Percentiles rank a stretch among this genome's conserved stretches.
phyloP scores from a whole-genome alignment of 2,329 filamentous ascomycete genomes.

The Cyanodermella asteris region DNA sequence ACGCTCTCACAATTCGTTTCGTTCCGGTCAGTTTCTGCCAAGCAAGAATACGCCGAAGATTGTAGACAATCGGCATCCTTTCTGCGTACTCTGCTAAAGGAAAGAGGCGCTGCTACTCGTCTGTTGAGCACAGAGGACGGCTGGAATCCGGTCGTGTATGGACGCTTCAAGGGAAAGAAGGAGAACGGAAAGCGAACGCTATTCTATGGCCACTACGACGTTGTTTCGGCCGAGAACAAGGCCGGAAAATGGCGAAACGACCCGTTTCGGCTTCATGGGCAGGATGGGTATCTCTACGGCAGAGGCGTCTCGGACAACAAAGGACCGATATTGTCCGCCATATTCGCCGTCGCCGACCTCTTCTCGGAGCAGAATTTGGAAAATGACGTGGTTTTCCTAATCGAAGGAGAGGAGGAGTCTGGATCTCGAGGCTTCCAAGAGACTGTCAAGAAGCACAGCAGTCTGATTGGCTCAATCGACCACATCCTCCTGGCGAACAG shows the following conservation, averaged over 20 bases:
- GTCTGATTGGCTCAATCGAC: slow-evolving; percentile 71
- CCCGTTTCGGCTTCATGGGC: slow-evolving; percentile 72
- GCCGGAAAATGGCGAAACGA: slow-evolving; percentile 68
- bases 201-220: slow-evolving; percentile 97
- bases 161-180: slow-evolving; percentile 61
- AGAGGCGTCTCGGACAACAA: slow-evolving; percentile 97
- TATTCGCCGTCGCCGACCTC: slow-evolving; percentile 82
- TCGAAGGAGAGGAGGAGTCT: slow-evolving; percentile 92
- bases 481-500: slow-evolving; percentile 93
- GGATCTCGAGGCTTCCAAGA: slow-evolving; percentile 80
- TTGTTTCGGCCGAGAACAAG: slow-evolving; percentile 71
- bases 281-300: slow-evolving; percentile 83
- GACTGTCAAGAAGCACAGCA: slow-evolving; percentile 57
- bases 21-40: slow-evolving; percentile 77
- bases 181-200: slow-evolving; percentile 62
- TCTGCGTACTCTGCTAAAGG: slow-evolving; percentile 73
- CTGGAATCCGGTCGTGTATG: slow-evolving; percentile 83
- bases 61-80: slow-evolving; percentile 85
- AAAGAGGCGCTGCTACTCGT: slow-evolving; percentile 71
- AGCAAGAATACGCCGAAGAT: slow-evolving; percentile 69
- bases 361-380: slow-evolving; percentile 63
- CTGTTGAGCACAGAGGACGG: slow-evolving; percentile 64
- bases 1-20: slow-evolving; percentile 70
- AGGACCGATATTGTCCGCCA: slow-evolving; percentile 77
- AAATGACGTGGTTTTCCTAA: slow-evolving; percentile 79